Evolutionary conservation across 805 yeast species (phyloP).

Genomic region (Isabelozyma heimii): DNA sequence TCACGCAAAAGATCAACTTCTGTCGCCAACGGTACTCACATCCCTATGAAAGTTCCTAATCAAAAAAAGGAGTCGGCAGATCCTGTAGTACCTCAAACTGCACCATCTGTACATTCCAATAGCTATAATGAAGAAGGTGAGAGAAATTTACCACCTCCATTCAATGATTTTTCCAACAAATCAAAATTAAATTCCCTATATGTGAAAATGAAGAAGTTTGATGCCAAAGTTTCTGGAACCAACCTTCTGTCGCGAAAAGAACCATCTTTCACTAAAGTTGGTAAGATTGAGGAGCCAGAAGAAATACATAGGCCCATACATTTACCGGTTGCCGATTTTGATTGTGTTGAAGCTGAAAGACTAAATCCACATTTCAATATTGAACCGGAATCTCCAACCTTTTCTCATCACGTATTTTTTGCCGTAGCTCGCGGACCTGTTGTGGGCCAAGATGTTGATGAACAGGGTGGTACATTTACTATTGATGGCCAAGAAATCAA

Average conservation of each 20-base stretch:
- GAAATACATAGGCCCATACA: background rate
- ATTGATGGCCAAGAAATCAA: background rate
- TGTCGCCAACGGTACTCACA: background rate
- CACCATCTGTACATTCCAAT: background rate
- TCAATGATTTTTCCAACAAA: background rate
- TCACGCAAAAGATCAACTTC: conserved; percentile 4
- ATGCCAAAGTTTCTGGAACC: conserved; percentile 7
- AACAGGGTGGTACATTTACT: background rate
- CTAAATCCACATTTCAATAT: background rate
- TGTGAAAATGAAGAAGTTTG: conserved; percentile 20
- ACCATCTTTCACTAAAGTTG: background rate
- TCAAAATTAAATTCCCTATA: conserved; percentile 16
- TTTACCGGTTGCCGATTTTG: too few relatives aligned
- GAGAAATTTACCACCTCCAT: background rate
- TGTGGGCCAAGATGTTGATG: background rate
- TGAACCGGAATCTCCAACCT: background rate
- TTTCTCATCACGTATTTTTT: background rate
- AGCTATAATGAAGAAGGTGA: background rate
- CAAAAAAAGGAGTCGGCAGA: background rate
- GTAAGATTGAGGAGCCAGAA: background rate
- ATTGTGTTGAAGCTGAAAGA: background rate
- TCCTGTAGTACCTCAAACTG: background rate
- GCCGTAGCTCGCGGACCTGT: background rate
- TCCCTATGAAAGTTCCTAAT: background rate
- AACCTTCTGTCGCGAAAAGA: background rate